phyloP scores from a whole-genome alignment of 148 eudicot species.

The Heliosperma pusillum region DNA sequence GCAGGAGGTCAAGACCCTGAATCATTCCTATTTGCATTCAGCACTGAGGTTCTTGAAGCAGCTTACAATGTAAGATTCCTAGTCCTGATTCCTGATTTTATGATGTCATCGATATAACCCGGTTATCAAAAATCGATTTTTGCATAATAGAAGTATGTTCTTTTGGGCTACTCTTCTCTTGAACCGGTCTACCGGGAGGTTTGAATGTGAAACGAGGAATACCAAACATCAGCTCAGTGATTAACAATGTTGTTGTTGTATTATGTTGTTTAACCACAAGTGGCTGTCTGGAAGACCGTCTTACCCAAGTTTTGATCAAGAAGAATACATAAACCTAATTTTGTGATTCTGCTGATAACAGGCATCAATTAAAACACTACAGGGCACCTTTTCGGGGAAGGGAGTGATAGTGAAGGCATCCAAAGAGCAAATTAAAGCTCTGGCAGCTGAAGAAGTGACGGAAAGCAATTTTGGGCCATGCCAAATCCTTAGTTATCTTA shows the following conservation, averaged over 20 bases:
- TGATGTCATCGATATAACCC: too few species aligned
- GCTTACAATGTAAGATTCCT: conserved; percentile 50
- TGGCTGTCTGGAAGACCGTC: neutral
- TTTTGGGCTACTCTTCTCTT: too few species aligned
- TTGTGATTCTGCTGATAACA: conserved; percentile 4
- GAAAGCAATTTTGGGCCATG: conserved; percentile 31
- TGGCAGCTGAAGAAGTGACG: conserved; percentile 49
- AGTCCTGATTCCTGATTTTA: too few species aligned
- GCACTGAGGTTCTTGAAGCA: conserved; percentile 62
- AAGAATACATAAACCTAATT: neutral
- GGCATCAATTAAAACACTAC: conserved; percentile 39
- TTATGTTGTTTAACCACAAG: too few species aligned
- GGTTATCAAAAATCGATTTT: too few species aligned
- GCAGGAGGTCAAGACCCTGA: conserved; percentile 61
- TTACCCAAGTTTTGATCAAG: too few species aligned
- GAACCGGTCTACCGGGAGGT: too few species aligned
- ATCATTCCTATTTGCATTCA: conserved; percentile 59
- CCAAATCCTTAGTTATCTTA: conserved; percentile 48
- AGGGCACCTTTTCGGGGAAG: conserved; percentile 35
- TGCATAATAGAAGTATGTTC: too few species aligned
- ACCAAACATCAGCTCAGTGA: neutral
- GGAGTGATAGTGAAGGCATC: conserved; percentile 55
- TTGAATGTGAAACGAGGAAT: neutral
- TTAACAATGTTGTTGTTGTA: too few species aligned
- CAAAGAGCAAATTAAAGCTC: conserved; percentile 57